Conservation (phyloP, 2,329 filamentous ascomycete genomes). For the Colletotrichum scovillei region DNA sequence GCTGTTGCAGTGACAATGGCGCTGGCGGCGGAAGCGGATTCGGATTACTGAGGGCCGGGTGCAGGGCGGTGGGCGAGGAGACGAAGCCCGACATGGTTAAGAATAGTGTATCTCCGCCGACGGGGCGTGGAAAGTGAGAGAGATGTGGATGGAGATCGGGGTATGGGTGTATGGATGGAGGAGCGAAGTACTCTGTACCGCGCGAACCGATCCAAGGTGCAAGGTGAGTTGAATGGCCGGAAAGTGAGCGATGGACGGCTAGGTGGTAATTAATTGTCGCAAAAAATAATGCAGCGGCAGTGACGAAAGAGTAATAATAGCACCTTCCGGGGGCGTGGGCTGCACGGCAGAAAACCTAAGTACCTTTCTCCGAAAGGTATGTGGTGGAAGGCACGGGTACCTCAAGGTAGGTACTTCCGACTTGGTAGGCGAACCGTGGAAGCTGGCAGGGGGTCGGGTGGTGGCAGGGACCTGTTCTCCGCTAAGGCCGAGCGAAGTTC, state of each 20-base stretch:
- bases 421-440: background rate
- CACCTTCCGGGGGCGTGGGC: background rate
- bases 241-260: background rate
- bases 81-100: constrained; percentile 46
- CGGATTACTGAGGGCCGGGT: constrained; percentile 59
- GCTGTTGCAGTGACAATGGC: constrained; percentile 23
- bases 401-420: background rate
- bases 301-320: background rate
- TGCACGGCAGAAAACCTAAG: too few species aligned
- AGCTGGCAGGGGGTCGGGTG: background rate
- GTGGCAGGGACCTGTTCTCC: constrained; percentile 1
- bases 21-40: constrained; percentile 41
- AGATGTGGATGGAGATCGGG: background rate
- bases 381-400: background rate
- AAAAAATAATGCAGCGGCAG: constrained; percentile 1
- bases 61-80: constrained; percentile 60
- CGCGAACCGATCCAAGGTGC: background rate
- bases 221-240: background rate
- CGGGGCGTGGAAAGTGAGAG: background rate
- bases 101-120: constrained; percentile 27
- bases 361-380: background rate
- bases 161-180: background rate
- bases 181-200: background rate
- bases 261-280: background rate
- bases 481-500: constrained; percentile 9